phyloP scores from a whole-genome alignment of 768 basidiomycete genomes.

The Ramaria rubella region DNA sequence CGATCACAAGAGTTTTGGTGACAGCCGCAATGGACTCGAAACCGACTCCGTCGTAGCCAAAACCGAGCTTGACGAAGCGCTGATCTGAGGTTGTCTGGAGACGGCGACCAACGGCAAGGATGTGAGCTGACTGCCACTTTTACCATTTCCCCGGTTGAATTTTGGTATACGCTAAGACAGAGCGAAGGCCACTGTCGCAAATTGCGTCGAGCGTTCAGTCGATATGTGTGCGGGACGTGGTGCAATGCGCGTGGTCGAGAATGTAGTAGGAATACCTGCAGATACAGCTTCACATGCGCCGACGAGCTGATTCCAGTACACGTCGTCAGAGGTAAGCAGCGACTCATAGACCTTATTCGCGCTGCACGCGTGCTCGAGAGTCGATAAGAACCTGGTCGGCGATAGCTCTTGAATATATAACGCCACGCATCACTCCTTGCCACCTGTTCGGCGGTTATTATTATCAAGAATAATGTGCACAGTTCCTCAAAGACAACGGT shows the following conservation, averaged over 20 bases:
- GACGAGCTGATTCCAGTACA: constrained; percentile 24
- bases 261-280: constrained; percentile 27
- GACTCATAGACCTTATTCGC: background rate
- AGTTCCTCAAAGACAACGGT: constrained; percentile 18
- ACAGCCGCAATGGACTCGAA: background rate
- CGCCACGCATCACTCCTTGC: constrained; percentile 23
- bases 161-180: constrained; percentile 22
- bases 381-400: constrained; percentile 24
- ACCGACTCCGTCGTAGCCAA: constrained; percentile 21
- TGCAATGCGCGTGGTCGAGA: constrained; percentile 27
- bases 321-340: constrained; percentile 22
- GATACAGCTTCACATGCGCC: constrained; percentile 26
- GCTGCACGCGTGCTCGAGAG: constrained; percentile 16
- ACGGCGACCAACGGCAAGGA: constrained; percentile 12
- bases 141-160: constrained; percentile 18
- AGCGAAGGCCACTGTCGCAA: constrained; percentile 23
- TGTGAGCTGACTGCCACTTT: constrained; percentile 20
- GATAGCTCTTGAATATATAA: constrained; percentile 14
- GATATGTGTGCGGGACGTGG: constrained; percentile 20
- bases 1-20: background rate
- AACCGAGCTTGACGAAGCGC: constrained; percentile 24
- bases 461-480: too few species aligned
- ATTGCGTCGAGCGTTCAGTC: constrained; percentile 21
- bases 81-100: constrained; percentile 17
- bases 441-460: constrained; percentile 19